These are phyloP conservation scores for Aphanomyces invadans DNA, from an alignment of 352 stramenopile genomes.

Conservation along the genomic window DNA sequence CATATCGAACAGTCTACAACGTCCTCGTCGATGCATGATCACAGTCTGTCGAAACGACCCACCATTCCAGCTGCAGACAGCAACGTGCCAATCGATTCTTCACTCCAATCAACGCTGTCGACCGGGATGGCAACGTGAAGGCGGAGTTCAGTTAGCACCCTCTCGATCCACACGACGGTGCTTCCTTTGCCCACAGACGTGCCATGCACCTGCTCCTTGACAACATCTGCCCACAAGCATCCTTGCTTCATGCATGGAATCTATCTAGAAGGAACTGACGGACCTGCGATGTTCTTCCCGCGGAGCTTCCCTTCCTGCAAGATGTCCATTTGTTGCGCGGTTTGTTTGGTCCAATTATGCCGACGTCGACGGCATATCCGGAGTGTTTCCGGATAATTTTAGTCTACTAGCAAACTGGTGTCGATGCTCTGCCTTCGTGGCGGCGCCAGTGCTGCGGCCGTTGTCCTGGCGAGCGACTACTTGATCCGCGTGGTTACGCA, in stretches of 20 bases:
- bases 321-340: background rate
- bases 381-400: background rate
- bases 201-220: slow-evolving; percentile 19
- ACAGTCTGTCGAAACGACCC: background rate
- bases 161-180: slow-evolving; percentile 9
- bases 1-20: slow-evolving; percentile 19
- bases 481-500: background rate
- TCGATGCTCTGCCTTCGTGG: background rate
- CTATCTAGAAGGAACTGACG: background rate
- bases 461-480: background rate
- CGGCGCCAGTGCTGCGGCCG: background rate
- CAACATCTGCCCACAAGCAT: slow-evolving; percentile 11
- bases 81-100: slow-evolving; percentile 11
- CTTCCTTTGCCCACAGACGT: background rate
- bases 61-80: slow-evolving; percentile 18
- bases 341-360: slow-evolving; percentile 5
- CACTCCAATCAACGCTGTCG: background rate
- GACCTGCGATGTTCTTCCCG: background rate
- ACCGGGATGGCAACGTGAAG: background rate
- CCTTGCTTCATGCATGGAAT: background rate
- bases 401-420: no score
- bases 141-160: background rate
- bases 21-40: background rate
- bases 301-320: background rate
- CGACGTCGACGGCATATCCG: background rate